Conservation (phyloP, 495 filamentous ascomycete species). For the Penicillium coffeae region DNA sequence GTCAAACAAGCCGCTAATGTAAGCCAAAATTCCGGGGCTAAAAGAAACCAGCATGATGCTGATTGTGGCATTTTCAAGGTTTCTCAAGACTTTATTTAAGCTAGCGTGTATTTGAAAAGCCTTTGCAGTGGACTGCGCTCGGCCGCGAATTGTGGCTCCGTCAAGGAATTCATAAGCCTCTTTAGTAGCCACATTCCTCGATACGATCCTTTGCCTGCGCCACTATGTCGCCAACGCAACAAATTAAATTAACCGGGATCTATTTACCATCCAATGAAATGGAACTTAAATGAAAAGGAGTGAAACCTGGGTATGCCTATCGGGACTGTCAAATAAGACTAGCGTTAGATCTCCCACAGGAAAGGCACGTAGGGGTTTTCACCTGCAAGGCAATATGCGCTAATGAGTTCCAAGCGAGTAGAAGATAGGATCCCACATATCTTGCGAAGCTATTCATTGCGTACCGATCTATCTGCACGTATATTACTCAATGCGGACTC, state of each 20-base stretch:
- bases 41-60: no score
- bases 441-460: no score
- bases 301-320: no score
- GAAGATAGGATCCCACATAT: no score
- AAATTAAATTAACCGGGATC: not conserved
- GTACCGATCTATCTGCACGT: conserved; percentile 1
- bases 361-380: no score
- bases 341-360: not conserved
- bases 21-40: no score
- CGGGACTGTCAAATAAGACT: not conserved
- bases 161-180: not conserved
- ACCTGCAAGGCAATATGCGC: not conserved
- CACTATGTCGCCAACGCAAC: not conserved
- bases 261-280: not conserved
- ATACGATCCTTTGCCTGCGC: not conserved
- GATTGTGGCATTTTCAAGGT: no score
- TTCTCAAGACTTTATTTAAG: no score
- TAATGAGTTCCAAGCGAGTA: not conserved
- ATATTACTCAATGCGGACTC: not conserved
- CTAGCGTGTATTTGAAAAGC: no score
- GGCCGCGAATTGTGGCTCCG: not conserved
- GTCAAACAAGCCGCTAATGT: no score
- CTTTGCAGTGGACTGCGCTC: no score
- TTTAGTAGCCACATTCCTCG: not conserved
- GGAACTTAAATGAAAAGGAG: not conserved